phyloP scores from a whole-genome alignment of 2,329 filamentous ascomycete genomes.

The Zymoseptoria brevis region DNA sequence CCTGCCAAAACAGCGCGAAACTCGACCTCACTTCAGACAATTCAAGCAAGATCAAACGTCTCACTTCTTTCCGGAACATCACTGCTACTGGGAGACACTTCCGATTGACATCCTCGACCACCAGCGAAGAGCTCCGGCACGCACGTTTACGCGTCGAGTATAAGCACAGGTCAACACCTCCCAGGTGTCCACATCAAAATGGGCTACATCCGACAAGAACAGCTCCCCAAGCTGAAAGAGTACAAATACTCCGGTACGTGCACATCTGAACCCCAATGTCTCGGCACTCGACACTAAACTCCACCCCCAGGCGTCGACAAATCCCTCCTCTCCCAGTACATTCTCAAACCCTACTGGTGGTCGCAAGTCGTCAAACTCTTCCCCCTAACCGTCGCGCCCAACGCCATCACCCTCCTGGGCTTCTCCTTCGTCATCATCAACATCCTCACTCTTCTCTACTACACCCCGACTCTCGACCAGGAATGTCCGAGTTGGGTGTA shows the following conservation, averaged over 20 bases:
- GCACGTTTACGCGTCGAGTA: background rate
- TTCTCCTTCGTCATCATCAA: conserved; percentile 86
- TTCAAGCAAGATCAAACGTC: background rate
- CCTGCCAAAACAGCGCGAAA: background rate
- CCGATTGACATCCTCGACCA: background rate
- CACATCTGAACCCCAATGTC: background rate
- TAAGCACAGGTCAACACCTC: background rate
- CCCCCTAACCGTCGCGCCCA: conserved; percentile 83
- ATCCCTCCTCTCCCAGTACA: conserved; percentile 81
- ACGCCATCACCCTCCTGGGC: conserved; percentile 74
- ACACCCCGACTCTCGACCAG: conserved; percentile 85
- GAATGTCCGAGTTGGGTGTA: conserved; percentile 96
- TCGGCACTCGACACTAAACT: background rate
- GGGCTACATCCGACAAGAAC: conserved; percentile 92
- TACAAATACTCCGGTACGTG: conserved; percentile 67
- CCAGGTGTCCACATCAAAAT: conserved; percentile 42
- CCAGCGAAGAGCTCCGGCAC: background rate
- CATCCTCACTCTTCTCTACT: conserved; percentile 87
- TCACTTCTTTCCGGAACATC: background rate
- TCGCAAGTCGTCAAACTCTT: conserved; percentile 91
- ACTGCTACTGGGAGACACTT: background rate
- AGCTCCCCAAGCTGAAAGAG: conserved; percentile 77
- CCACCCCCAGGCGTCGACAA: conserved; percentile 62
- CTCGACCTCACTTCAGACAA: background rate
- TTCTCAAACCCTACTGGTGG: conserved; percentile 96